Percentiles rank a stretch among this genome's conserved stretches.
Conservation (phyloP, 139 green algal species). For the Picochlorum sp. region DNA sequence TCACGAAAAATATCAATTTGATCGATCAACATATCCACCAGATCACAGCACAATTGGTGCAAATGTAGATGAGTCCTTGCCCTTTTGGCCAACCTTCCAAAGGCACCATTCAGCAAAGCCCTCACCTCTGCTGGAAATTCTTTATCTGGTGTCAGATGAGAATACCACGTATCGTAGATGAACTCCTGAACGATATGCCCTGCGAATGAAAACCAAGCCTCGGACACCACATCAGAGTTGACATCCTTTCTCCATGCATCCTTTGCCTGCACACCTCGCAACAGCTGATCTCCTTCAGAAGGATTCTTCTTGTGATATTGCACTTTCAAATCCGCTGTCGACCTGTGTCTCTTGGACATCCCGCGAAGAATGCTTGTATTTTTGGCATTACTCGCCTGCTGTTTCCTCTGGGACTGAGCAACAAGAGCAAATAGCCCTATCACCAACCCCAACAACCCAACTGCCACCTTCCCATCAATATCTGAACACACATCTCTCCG, state of each 20-base stretch:
- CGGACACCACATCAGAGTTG: conserved; percentile 37
- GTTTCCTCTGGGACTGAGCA: too few relatives aligned
- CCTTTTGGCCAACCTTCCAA: conserved; percentile 50
- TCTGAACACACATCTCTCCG: too few relatives aligned
- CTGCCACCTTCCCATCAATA: too few relatives aligned
- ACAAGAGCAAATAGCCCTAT: too few relatives aligned
- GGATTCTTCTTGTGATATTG: too few relatives aligned
- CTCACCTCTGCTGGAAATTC: conserved; percentile 71
- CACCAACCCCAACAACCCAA: too few relatives aligned
- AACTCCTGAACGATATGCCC: conserved; percentile 71
- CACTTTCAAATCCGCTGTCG: too few relatives aligned
- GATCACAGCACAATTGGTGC: conserved; percentile 45
- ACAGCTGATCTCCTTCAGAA: too few relatives aligned
- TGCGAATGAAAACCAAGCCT: conserved; percentile 54
- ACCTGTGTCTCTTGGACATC: too few relatives aligned
- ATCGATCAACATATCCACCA: conserved; percentile 47
- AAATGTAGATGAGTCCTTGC: conserved; percentile 38
- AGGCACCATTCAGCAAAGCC: conserved; percentile 53
- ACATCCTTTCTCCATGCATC: conserved; percentile 43
- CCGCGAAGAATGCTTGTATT: too few relatives aligned
- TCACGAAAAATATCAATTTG: conserved; percentile 22
- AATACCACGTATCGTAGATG: conserved; percentile 72
- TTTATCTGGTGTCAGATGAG: conserved; percentile 53
- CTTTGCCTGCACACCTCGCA: background rate
- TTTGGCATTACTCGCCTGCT: too few relatives aligned